A percentile compares a stretch with the other conserved stretches of the same genome.
Evolutionary conservation across 768 basidiomycete genomes (phyloP).

Genomic region (Lepiota subincarnata): DNA sequence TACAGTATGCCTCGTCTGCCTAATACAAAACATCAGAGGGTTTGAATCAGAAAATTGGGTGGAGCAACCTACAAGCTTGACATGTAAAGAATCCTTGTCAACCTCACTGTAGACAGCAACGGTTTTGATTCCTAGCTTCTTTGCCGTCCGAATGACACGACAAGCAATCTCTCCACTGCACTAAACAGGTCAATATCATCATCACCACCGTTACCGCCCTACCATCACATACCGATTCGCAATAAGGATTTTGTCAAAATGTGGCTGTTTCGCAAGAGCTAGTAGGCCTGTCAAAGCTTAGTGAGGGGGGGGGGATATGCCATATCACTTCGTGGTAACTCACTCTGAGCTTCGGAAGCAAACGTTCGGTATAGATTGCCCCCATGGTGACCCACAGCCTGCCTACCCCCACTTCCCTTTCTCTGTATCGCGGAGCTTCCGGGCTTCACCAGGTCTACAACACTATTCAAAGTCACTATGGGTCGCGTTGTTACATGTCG

Average conservation of each 20-base stretch:
- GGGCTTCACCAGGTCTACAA: neutral
- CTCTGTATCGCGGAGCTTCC: neutral
- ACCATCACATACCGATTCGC: constrained; percentile 66
- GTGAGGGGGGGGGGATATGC: neutral
- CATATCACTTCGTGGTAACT: constrained; percentile 3
- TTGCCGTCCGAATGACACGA: constrained; percentile 87
- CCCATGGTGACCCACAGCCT: neutral
- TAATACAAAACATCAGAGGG: constrained; percentile 15
- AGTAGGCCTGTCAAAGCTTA: neutral
- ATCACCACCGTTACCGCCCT: neutral
- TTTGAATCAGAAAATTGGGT: neutral
- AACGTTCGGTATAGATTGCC: constrained; percentile 15
- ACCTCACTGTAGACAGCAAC: constrained; percentile 92
- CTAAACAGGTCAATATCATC: neutral
- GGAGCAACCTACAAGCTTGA: constrained; percentile 55
- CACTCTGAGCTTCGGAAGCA: constrained; percentile 27
- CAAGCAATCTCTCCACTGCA: constrained; percentile 92
- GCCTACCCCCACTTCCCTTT: neutral
- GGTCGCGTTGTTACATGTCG: constrained; percentile 15
- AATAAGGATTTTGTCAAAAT: constrained; percentile 88
- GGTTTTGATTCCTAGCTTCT: constrained; percentile 82
- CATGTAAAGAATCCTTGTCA: constrained; percentile 78
- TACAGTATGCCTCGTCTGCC: constrained; percentile 89
- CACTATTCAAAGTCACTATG: constrained; percentile 5
- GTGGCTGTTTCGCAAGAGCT: constrained; percentile 31